Conservation (phyloP, 108 stramenopile genomes). For the Cyclotella atomus region DNA sequence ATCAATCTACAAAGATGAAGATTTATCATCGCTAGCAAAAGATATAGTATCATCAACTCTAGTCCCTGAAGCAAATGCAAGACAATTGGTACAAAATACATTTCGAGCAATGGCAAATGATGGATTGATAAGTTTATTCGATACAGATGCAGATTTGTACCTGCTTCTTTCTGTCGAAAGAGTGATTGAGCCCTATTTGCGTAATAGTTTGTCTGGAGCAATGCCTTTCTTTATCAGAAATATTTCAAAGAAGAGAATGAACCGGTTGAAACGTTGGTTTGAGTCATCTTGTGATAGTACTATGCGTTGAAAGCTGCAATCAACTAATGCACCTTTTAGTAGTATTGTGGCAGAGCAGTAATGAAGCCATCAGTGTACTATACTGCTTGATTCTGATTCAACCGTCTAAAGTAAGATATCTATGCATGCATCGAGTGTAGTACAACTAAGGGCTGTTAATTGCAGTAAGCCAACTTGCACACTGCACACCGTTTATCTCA, state of each 20-base stretch:
- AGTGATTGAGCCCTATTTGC: conserved; percentile 67
- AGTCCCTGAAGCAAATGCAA: conserved; percentile 31
- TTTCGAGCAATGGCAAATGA: conserved; percentile 68
- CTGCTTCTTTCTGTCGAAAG: conserved; percentile 56
- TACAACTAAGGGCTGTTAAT: no score
- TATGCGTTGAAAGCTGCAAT: no score
- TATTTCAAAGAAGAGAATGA: conserved; percentile 20
- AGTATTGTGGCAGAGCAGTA: no score
- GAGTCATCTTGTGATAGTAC: no score
- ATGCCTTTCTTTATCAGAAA: conserved; percentile 7
- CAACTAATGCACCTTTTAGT: no score
- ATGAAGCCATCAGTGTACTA: no score
- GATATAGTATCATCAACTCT: conserved; percentile 26
- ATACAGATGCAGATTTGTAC: conserved; percentile 60
- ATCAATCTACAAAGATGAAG: conserved; percentile 44
- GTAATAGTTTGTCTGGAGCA: neutral
- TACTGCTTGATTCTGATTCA: conserved; percentile 10
- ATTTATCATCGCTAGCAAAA: conserved; percentile 31
- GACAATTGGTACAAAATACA: conserved; percentile 48
- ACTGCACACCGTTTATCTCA: no score
- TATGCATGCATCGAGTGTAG: no score
- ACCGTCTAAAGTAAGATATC: no score
- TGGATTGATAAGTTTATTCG: conserved; percentile 62
- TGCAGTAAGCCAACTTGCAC: no score
- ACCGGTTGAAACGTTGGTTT: neutral